Evolutionary conservation across 148 eudicot species (phyloP).

Genomic region (Rhododendron henanense): DNA sequence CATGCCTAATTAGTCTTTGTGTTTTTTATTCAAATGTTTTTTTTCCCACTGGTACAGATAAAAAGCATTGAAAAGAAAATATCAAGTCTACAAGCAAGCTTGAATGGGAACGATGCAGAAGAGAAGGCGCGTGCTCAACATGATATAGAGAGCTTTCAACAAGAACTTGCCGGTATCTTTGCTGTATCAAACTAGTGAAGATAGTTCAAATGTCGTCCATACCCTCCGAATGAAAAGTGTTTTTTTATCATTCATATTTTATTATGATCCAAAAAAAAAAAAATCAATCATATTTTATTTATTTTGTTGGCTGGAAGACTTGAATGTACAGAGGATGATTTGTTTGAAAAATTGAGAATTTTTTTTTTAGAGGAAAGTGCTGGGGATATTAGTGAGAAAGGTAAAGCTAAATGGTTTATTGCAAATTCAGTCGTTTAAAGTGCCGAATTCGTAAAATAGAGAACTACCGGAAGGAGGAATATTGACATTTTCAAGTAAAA

Average conservation of each 20-base stretch:
- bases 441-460: too few relatives aligned
- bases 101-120: conserved; percentile 2
- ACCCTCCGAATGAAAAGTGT: background rate
- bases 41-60: conserved; percentile 28
- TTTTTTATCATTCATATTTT: too few relatives aligned
- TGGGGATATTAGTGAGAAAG: too few relatives aligned
- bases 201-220: background rate
- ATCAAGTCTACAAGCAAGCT: conserved; percentile 3
- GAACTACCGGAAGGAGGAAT: too few relatives aligned
- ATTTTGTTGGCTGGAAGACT: background rate
- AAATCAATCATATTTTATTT: background rate
- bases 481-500: too few relatives aligned
- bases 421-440: too few relatives aligned
- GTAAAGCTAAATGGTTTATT: too few relatives aligned
- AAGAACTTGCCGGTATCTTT: conserved; percentile 8
- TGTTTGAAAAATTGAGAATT: background rate
- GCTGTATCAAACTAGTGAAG: background rate
- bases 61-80: conserved; percentile 38
- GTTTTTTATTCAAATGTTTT: background rate
- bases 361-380: too few relatives aligned
- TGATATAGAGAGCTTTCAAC: conserved; percentile 28
- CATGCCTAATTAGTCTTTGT: too few relatives aligned
- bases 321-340: background rate
- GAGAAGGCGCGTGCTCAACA: conserved; percentile 6
- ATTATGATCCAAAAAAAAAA: too few relatives aligned